phyloP scores from a whole-genome alignment of 805 yeast species.

The Tetrapisispora pingtungensis region DNA sequence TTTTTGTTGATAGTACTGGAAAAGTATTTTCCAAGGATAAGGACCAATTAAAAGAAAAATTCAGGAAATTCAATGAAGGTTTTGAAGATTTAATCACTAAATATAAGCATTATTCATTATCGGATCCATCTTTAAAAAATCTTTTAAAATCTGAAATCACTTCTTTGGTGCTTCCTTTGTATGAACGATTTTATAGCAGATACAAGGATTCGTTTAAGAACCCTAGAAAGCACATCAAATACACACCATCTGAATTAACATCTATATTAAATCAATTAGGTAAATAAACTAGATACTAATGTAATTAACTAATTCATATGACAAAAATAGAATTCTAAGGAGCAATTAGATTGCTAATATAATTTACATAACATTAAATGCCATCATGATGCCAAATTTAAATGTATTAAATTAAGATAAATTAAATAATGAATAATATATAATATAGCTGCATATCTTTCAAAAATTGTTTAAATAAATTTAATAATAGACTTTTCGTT shows the following conservation, averaged over 20 bases:
- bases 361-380: too few relatives aligned
- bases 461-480: too few relatives aligned
- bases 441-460: too few relatives aligned
- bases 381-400: too few relatives aligned
- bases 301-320: neutral
- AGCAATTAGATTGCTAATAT: too few relatives aligned
- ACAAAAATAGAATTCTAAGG: too few relatives aligned
- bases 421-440: too few relatives aligned
- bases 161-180: conserved; percentile 67
- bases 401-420: too few relatives aligned
- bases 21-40: conserved; percentile 51
- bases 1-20: conserved; percentile 41
- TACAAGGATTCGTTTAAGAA: conserved; percentile 29
- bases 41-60: conserved; percentile 76
- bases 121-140: conserved; percentile 55
- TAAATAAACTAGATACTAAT: conserved; percentile 5
- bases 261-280: conserved; percentile 21
- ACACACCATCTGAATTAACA: conserved; percentile 26
- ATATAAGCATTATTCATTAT: conserved; percentile 54
- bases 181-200: conserved; percentile 75
- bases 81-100: conserved; percentile 68
- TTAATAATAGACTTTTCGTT: too few relatives aligned
- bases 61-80: conserved; percentile 67
- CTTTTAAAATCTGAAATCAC: conserved; percentile 60
- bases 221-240: conserved; percentile 30